phyloP scores from a whole-genome alignment of 345 rosid genomes.

The Streptanthus diversifolius region DNA sequence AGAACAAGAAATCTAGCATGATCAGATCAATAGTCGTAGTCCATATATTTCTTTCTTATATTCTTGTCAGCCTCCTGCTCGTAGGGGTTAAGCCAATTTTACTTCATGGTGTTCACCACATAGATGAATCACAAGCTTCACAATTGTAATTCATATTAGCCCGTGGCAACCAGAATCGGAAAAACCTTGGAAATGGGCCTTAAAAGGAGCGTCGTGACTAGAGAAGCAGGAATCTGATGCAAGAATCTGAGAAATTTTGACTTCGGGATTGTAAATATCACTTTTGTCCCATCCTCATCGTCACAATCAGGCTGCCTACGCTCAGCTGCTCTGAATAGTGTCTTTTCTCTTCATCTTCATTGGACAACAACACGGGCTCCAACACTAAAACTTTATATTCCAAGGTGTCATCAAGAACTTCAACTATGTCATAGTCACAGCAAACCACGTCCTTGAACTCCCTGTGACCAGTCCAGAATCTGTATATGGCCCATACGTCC shows the following conservation, averaged over 20 bases:
- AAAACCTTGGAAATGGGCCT: too few relatives aligned
- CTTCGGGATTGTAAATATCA: neutral
- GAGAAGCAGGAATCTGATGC: neutral
- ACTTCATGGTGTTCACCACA: too few relatives aligned
- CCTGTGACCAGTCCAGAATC: conserved; percentile 38
- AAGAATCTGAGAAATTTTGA: neutral
- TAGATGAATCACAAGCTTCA: too few relatives aligned
- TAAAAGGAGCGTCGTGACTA: too few relatives aligned
- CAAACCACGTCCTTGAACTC: neutral
- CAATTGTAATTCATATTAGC: too few relatives aligned
- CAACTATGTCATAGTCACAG: neutral
- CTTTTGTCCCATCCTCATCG: neutral
- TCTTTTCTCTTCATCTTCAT: neutral
- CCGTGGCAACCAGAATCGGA: too few relatives aligned
- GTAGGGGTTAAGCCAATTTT: too few relatives aligned
- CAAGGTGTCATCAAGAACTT: neutral
- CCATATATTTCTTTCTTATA: too few relatives aligned
- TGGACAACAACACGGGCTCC: neutral
- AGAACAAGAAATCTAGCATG: too few relatives aligned
- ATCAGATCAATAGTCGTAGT: too few relatives aligned
- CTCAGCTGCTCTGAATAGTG: neutral
- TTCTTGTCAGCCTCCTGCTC: too few relatives aligned
- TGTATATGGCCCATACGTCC: conserved; percentile 69
- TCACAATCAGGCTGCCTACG: neutral
- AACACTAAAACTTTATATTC: neutral